Percentiles rank a stretch among this genome's conserved stretches.
Evolutionary conservation across 2,329 filamentous ascomycete species (phyloP).

Genomic region (Ramularia collo-cygni): DNA sequence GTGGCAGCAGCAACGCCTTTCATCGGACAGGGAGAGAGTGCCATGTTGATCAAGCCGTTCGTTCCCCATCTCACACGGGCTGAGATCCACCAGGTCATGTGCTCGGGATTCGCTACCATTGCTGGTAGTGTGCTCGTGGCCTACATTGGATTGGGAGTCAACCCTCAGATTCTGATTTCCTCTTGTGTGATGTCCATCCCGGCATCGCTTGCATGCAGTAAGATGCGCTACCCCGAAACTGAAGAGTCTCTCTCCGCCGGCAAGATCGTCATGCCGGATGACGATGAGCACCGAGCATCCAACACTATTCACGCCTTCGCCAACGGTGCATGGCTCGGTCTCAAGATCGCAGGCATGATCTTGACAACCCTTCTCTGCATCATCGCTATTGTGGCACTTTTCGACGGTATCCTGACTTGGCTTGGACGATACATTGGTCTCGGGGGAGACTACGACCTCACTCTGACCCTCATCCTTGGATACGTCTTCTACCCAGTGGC

Average conservation of each 20-base stretch:
- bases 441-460: conserved; percentile 57
- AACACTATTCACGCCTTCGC: conserved; percentile 82
- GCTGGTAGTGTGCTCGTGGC: conserved; percentile 79
- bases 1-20: conserved; percentile 90
- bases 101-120: conserved; percentile 86
- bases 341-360: conserved; percentile 84
- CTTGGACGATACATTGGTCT: conserved; percentile 75
- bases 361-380: conserved; percentile 74
- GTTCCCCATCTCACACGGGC: conserved; percentile 77
- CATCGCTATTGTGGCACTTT: conserved; percentile 65
- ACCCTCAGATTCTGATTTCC: conserved; percentile 76
- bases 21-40: conserved; percentile 89
- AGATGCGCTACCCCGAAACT: conserved; percentile 81
- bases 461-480: conserved; percentile 66
- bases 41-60: conserved; percentile 85
- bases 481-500: conserved; percentile 73
- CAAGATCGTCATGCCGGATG: conserved; percentile 71
- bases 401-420: conserved; percentile 75
- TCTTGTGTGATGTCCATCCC: conserved; percentile 96
- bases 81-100: conserved; percentile 89
- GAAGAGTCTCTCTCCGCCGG: conserved; percentile 81
- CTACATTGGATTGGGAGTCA: conserved; percentile 78
- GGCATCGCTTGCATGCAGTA: conserved; percentile 80
- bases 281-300: conserved; percentile 65
- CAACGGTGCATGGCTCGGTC: conserved; percentile 75